These are phyloP conservation scores for Cyanodermella asteris DNA, from an alignment of 2,329 filamentous ascomycete genomes.

Conservation along the genomic window DNA sequence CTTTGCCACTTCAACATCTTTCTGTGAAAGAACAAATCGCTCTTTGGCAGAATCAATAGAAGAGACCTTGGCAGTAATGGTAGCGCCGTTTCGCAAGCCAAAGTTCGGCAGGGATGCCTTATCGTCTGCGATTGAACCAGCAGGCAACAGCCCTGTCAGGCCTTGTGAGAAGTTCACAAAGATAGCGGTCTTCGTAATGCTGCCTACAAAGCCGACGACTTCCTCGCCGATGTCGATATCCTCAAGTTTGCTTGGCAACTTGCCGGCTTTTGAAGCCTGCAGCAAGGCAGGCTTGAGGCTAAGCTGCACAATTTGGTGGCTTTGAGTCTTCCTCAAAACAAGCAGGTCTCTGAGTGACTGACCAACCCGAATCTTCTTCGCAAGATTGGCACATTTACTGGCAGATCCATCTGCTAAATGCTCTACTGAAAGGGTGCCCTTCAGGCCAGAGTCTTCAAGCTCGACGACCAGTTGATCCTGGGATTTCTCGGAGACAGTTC, in stretches of 20 bases:
- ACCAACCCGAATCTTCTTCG: constrained; percentile 66
- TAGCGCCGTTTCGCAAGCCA: constrained; percentile 56
- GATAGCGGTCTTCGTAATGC: constrained; percentile 57
- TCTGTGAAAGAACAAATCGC: constrained; percentile 46
- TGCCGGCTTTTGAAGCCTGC: constrained; percentile 48
- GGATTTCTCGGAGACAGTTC: constrained; percentile 61
- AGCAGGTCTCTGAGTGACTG: constrained; percentile 65
- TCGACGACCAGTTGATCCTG: constrained; percentile 58
- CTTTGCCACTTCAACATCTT: constrained; percentile 26
- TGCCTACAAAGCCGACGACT: constrained; percentile 62
- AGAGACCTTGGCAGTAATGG: constrained; percentile 48
- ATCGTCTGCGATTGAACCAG: constrained; percentile 53
- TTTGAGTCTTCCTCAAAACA: constrained; percentile 65
- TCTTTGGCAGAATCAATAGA: constrained; percentile 48
- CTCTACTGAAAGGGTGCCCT: constrained; percentile 51
- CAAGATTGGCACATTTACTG: constrained; percentile 52
- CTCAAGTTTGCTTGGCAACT: constrained; percentile 48
- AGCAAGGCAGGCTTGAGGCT: constrained; percentile 69
- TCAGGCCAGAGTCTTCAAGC: constrained; percentile 49
- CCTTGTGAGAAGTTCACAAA: constrained; percentile 76
- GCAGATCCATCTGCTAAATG: constrained; percentile 71
- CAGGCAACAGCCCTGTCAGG: constrained; percentile 59
- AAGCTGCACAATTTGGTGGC: constrained; percentile 51
- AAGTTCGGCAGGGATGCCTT: constrained; percentile 48
- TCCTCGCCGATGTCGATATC: constrained; percentile 46